Evolutionary conservation across 441 rosid species (phyloP), one percentile per base, ranked within the genome.

Genomic region (Populus hybrid): DNA sequence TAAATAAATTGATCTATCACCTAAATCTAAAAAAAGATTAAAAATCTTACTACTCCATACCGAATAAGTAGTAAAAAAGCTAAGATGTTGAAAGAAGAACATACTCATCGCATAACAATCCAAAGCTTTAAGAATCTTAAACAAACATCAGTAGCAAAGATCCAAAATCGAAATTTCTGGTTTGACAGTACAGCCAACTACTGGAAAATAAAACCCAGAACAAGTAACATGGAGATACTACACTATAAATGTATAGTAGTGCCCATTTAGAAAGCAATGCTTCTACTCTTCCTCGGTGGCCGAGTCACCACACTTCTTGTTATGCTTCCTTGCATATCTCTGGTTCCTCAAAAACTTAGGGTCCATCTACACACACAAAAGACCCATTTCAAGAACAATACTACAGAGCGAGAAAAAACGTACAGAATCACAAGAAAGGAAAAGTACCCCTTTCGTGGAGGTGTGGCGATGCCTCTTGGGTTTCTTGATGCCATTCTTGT

Each of bases 281-380:
- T 16, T 83, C 74, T 85, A 92, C 83, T 89, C 94, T 66, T 94
- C 93, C 14, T 42, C 95, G 5, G 89, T 64, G 7, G 86, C 93
- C 21, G 78, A 77, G 74, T 90, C 98, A 33, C 80, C 87, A 42
- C 77, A 81, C 83, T 92, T 89, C 73, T 89, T 85, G 92, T 95
- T 94, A 76, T 94, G 98, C 91, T 95, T 95, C 97, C 97, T 94
- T 4, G 99, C 97, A 64, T 95, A 95, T 94, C 99, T 93, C 93
- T 93, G 99, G 88, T 95, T 95, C 91, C 99, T 92, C 87, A 94
- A 81, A 77, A 95, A 95, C 95, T 95, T 94, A 2, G 98, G 99
- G 74, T 95, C 98, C 99, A 95, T 95, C 99, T 95, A 50, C 36
- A 29, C 31, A 78, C 63, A 76, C 50, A 64, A 64, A 3, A 8